phyloP scores from a whole-genome alignment of 257 asterid species.

The Fraxinus anomala region DNA sequence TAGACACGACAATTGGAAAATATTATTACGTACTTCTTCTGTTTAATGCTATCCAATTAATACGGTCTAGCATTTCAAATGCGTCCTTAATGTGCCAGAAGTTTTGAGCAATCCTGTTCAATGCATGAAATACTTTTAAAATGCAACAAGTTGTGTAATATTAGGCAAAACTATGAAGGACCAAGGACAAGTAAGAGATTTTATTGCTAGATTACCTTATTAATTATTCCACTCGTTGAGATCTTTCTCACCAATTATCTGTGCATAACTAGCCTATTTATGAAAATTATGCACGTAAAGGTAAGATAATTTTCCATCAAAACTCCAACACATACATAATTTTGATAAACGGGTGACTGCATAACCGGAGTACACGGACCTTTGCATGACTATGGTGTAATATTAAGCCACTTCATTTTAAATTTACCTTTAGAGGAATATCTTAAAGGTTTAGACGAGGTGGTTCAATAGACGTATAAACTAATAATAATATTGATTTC shows the following conservation, averaged over 20 bases:
- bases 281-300: too few relatives aligned
- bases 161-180: not conserved
- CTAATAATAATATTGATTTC: not conserved
- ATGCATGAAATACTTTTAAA: not conserved
- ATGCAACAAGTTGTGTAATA: not conserved
- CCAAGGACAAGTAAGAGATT: too few relatives aligned
- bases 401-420: too few relatives aligned
- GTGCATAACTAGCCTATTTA: too few relatives aligned
- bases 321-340: too few relatives aligned
- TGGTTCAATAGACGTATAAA: too few relatives aligned
- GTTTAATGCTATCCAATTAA: not conserved
- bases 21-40: too few relatives aligned
- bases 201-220: not conserved
- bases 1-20: not conserved
- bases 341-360: too few relatives aligned
- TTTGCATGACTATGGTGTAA: too few relatives aligned
- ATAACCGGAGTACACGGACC: not conserved
- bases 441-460: not conserved
- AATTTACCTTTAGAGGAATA: not conserved
- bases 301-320: too few relatives aligned
- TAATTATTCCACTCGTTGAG: not conserved
- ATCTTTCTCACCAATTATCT: not conserved
- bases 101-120: not conserved
- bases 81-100: not conserved
- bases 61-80: not conserved